Percentiles rank a stretch among this genome's conserved stretches.
Evolutionary conservation across 2,329 filamentous ascomycete genomes (phyloP).

Genomic region (Penicillium sp.): DNA sequence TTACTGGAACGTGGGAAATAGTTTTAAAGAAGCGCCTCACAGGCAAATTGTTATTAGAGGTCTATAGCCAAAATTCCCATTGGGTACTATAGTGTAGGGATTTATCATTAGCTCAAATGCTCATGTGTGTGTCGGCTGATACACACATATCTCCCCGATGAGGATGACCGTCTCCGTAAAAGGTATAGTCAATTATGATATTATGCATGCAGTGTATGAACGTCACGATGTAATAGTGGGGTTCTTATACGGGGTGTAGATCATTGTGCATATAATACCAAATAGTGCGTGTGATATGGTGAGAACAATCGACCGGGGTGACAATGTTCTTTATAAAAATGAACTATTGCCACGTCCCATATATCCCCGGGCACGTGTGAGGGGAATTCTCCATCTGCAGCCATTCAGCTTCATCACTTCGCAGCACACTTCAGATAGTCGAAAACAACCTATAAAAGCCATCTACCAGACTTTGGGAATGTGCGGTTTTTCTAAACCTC

Average conservation of each 20-base stretch:
- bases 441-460: conserved; percentile 5
- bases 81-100: not conserved
- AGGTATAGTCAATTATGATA: not conserved
- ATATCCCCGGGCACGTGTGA: not conserved
- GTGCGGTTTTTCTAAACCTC: not conserved
- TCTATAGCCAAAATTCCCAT: not conserved
- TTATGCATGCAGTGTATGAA: conserved; percentile 5
- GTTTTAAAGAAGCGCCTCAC: not conserved
- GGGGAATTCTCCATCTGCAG: not conserved
- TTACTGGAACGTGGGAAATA: conserved; percentile 4
- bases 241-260: not conserved
- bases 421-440: not conserved
- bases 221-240: not conserved
- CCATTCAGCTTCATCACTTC: not conserved
- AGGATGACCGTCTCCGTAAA: not conserved
- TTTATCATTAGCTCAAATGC: not conserved
- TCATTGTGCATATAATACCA: not conserved
- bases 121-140: not conserved
- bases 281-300: not conserved
- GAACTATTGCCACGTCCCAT: conserved; percentile 2
- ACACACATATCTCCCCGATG: not conserved
- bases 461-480: not conserved
- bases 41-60: not conserved
- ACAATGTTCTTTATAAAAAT: no score
- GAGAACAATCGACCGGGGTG: not conserved